phyloP scores from a whole-genome alignment of 2,329 filamentous ascomycete genomes.

The Juglanconis sp. region DNA sequence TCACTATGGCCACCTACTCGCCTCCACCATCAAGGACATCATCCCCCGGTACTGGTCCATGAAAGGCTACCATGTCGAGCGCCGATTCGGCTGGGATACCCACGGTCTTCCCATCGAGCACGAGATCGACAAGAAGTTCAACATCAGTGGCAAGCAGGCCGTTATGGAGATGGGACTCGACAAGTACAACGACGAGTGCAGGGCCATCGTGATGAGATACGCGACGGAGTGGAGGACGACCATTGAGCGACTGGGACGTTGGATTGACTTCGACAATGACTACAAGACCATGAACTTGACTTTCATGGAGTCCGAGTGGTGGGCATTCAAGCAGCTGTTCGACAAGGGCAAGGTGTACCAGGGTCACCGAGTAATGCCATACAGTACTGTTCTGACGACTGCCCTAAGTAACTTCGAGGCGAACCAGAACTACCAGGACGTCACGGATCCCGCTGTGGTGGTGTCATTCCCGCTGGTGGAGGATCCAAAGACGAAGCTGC shows the following conservation, averaged over 20 bases:
- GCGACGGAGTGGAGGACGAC: conserved; percentile 83
- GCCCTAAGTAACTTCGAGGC: conserved; percentile 92
- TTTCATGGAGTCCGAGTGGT: conserved; percentile 97
- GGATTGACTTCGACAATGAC: conserved; percentile 98
- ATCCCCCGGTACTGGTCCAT: conserved; percentile 97
- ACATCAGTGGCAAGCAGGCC: conserved; percentile 75
- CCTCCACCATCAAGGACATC: conserved; percentile 95
- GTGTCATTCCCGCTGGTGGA: conserved; percentile 81
- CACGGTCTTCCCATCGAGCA: conserved; percentile 94
- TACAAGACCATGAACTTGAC: conserved; percentile 97
- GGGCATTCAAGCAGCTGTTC: conserved; percentile 91
- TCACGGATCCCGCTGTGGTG: conserved; percentile 85
- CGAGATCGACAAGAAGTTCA: conserved; percentile 95
- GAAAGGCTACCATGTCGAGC: conserved; percentile 90
- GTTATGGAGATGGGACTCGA: conserved; percentile 82
- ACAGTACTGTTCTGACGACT: conserved; percentile 85
- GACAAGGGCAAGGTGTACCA: conserved; percentile 88
- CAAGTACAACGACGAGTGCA: conserved; percentile 89
- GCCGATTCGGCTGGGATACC: conserved; percentile 91
- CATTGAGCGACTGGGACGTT: conserved; percentile 83
- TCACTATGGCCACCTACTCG: conserved; percentile 71
- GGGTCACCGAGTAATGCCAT: conserved; percentile 90
- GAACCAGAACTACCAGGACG: conserved; percentile 91
- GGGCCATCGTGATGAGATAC: conserved; percentile 90
- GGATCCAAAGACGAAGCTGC: conserved; percentile 69